Conservation (phyloP, 192 early-diverging fungal species). For the Chytriomyces hyalinus region DNA sequence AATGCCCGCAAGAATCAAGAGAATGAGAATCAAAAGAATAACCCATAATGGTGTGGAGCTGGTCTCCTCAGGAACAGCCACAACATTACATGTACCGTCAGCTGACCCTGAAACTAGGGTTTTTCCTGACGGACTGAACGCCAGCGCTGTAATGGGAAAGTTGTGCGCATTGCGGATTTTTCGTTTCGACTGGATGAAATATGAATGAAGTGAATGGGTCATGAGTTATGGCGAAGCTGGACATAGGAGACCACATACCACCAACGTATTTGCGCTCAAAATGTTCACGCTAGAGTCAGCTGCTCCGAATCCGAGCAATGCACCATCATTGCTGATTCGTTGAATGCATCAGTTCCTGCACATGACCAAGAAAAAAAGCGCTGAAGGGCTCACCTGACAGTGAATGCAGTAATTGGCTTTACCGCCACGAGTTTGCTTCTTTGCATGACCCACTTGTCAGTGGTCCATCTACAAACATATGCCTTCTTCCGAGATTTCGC, state of each 20-base stretch:
- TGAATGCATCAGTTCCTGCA: neutral
- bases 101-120: conserved; percentile 80
- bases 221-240: too few relatives aligned
- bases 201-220: neutral
- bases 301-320: conserved; percentile 71
- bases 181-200: conserved; percentile 50
- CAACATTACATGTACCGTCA: conserved; percentile 66
- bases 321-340: conserved; percentile 66
- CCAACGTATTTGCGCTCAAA: conserved; percentile 63
- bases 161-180: conserved; percentile 73
- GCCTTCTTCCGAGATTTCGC: conserved; percentile 55
- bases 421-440: conserved; percentile 52
- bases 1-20: conserved; percentile 32
- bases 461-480: conserved; percentile 68
- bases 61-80: conserved; percentile 17
- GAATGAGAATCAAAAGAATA: conserved; percentile 10
- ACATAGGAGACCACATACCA: conserved; percentile 40
- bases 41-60: neutral
- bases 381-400: conserved; percentile 59
- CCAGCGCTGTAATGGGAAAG: conserved; percentile 80
- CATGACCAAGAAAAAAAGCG: conserved; percentile 5
- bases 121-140: conserved; percentile 69
- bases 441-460: conserved; percentile 60
- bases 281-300: conserved; percentile 76
- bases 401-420: conserved; percentile 70